Evolutionary conservation across 163 green algal genomes (phyloP), one percentile per base, ranked within the genome.

Genomic region (Picocystis sp.): DNA sequence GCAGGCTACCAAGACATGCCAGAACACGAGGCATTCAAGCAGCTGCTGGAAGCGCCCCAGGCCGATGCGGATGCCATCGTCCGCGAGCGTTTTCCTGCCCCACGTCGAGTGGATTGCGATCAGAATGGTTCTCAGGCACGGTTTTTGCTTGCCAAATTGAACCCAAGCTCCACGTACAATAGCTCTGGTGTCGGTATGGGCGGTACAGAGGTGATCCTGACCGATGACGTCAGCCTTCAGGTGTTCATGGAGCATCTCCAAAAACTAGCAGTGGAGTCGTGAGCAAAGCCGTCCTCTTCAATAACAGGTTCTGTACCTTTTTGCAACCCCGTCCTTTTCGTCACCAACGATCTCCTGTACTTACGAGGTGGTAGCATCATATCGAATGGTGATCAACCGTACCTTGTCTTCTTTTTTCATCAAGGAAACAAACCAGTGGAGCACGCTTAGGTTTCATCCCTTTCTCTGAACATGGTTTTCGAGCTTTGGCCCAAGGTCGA

Each of bases 201-300:
- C 19, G 19, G n/a, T 34, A 38, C 29, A 38, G 29, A 38, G 22
- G 22, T 69, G 19, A 69, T 69, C 48, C 61, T 65, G 55, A 99
- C 90, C 2, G 90, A 99, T 57, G 90, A 99, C 62, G 90, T 99
- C 13, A 81, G 59, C 33, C 66, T 96, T 38, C 64, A 81, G 41
- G 86, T 95, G 22, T 98, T 98, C 70, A 87, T 83, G 21, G 86
- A 95, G 41, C 89, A 98, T 61, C 72, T 97, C 22, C 89, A 91
- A 60, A 82, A 83, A 48, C 72, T 96, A 34, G 78, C 83, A 1
- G 86, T 96, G 56, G 76, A 93, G 69, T 72, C 69, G 42, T 80
- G 45, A 50, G 47, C 24, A 8, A 72, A 64, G 22, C 79, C 77
- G 51, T 80, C 81, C 33, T 50, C 21, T 19, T 50, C 44, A 50